Evolutionary conservation across 768 basidiomycete genomes (phyloP), one percentile per base, ranked within the genome.

Genomic region (Dioszegia hungarica): DNA sequence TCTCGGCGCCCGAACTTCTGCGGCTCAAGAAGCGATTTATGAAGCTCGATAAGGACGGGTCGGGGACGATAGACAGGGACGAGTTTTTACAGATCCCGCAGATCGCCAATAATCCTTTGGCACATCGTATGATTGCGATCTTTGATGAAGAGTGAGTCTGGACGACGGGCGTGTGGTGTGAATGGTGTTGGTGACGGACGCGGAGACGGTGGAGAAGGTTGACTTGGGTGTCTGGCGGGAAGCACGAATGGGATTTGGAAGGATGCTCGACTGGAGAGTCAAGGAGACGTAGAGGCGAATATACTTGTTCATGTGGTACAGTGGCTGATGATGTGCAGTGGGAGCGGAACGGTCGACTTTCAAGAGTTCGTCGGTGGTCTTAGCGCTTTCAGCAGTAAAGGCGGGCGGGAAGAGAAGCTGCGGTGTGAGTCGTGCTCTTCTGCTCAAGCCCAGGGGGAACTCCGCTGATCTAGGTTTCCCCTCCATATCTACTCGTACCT

Each of bases 11-110:
- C 45, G 95, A 99, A 79, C 80, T 99, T 66, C 90, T 97, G 66
- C 83, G 95, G 52, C 82, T 98, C 67, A 95, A 95, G 83, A 98
- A 97, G 77, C 86, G 95, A 52, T 98, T 99, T 78, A 97, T 98
- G 91, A 99, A 99, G 79, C 86, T 99, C 66, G 95, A 99, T 77
- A 89, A 92, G 69, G 92, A 99, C 78, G 92, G 92, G 47, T 93
- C 90, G 28, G 95, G 95, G 60, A 92, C 93, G 20, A 94, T 99
- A 77, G 94, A 98, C 81, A 88, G 90, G 43, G 95, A 98, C 66
- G 95, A 99, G 77, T 99, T 99, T 79, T 79, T 98, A 59, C 91
- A 92, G 80, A 95, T 99, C 82, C 95, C 95, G 0, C 91, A 94
- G 80, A 98, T 98, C 69, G 94, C 94, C 20, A 92, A 90, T 56